phyloP scores from a whole-genome alignment of 345 rosid genomes.

The Salix suchowensis region DNA sequence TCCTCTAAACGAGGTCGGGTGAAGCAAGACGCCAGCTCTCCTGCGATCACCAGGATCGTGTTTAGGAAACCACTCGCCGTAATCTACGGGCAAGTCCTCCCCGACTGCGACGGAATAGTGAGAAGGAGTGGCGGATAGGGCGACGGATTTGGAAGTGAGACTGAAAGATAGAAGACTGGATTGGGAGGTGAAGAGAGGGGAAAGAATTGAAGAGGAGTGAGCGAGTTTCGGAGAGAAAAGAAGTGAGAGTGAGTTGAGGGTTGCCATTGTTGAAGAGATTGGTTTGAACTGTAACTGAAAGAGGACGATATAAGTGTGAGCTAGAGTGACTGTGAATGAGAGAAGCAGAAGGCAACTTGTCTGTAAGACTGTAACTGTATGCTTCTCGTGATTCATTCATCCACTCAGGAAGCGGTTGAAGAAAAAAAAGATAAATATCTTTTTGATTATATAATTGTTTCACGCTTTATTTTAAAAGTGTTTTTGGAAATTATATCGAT shows the following conservation, averaged over 20 bases:
- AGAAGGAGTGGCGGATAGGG: conserved; percentile 18
- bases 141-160: conserved; percentile 16
- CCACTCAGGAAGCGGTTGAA: too few relatives aligned
- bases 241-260: conserved; percentile 13
- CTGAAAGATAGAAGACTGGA: conserved; percentile 6
- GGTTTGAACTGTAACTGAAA: background rate
- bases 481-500: too few relatives aligned
- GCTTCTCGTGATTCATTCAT: too few relatives aligned
- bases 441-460: too few relatives aligned
- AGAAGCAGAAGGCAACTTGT: too few relatives aligned
- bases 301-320: background rate
- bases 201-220: conserved; percentile 4
- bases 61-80: conserved; percentile 53
- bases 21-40: conserved; percentile 85
- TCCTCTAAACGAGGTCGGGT: conserved; percentile 83
- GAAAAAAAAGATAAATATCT: too few relatives aligned
- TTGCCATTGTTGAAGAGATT: background rate
- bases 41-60: conserved; percentile 38
- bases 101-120: conserved; percentile 39
- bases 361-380: too few relatives aligned
- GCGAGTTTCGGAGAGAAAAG: conserved; percentile 13
- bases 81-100: conserved; percentile 56
- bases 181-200: conserved; percentile 4
- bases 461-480: too few relatives aligned
- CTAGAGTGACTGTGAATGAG: too few relatives aligned